Conservation (phyloP, 2,329 filamentous ascomycete species). For the Alternaria rosae region DNA sequence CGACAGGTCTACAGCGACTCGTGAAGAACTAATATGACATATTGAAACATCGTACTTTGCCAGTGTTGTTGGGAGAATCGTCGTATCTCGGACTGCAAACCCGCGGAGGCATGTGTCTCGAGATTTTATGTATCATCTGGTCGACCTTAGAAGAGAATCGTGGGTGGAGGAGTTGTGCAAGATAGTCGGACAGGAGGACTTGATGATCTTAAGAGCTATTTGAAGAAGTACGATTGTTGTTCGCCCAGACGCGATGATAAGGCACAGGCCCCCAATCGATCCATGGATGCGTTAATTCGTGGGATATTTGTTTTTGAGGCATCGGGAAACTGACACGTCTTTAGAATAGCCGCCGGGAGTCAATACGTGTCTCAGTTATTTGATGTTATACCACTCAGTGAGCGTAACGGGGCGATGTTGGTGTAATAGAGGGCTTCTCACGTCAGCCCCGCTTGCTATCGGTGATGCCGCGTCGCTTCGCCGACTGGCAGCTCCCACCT, state of each 20-base stretch:
- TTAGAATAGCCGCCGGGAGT: neutral
- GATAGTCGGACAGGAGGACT: neutral
- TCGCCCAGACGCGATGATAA: neutral
- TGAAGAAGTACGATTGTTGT: neutral
- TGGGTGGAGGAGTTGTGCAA: neutral
- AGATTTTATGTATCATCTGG: neutral
- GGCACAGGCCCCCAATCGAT: too few species aligned
- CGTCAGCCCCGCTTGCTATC: neutral
- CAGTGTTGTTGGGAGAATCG: neutral
- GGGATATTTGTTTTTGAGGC: neutral
- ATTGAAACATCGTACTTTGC: too few species aligned
- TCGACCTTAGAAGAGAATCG: neutral
- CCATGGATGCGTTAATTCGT: neutral
- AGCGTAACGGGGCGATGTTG: neutral
- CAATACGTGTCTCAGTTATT: neutral
- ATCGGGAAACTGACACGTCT: neutral
- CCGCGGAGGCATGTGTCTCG: neutral
- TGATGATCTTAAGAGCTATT: neutral
- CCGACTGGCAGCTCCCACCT: neutral
- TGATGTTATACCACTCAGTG: neutral
- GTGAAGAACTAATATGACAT: too few species aligned
- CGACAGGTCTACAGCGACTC: too few species aligned
- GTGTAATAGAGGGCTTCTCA: neutral
- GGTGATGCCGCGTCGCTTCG: neutral
- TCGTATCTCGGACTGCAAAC: neutral